phyloP scores from a whole-genome alignment of 257 asterid genomes.

The Solanum clarkiae region DNA sequence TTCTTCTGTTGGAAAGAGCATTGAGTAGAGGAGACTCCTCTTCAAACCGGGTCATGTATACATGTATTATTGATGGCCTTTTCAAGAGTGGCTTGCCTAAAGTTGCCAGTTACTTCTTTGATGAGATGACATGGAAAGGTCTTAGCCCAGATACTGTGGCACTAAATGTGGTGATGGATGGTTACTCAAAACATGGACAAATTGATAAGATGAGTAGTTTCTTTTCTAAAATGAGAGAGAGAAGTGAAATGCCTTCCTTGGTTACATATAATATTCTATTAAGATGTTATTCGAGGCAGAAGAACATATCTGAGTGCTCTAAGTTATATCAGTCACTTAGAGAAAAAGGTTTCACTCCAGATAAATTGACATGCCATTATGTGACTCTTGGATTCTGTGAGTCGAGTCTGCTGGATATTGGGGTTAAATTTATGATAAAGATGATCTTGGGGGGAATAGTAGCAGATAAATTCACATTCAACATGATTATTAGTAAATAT shows the following conservation, averaged over 20 bases:
- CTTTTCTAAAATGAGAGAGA: slow-evolving; percentile 23
- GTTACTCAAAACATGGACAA: slow-evolving; percentile 54
- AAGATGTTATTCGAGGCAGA: slow-evolving; percentile 49
- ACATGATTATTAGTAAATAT: slow-evolving; percentile 42
- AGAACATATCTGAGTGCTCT: slow-evolving; percentile 37
- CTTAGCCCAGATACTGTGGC: slow-evolving; percentile 45
- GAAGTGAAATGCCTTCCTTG: slow-evolving; percentile 37
- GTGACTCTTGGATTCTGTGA: slow-evolving; percentile 49
- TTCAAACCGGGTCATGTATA: slow-evolving; percentile 42
- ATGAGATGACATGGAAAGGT: slow-evolving; percentile 39
- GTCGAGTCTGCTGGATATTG: slow-evolving; percentile 51
- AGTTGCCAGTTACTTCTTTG: slow-evolving; percentile 43
- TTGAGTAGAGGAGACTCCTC: slow-evolving; percentile 27
- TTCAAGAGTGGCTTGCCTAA: slow-evolving; percentile 53
- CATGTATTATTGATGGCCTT: slow-evolving; percentile 65
- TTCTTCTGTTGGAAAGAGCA: slow-evolving; percentile 46
- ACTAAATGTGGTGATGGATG: slow-evolving; percentile 56
- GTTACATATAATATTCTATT: slow-evolving; percentile 63
- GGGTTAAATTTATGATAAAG: slow-evolving; percentile 53
- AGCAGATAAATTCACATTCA: slow-evolving; percentile 49
- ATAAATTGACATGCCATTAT: slow-evolving; percentile 59
- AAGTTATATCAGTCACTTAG: slow-evolving; percentile 30
- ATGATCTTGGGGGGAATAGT: slow-evolving; percentile 40
- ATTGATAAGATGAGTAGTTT: slow-evolving; percentile 20
- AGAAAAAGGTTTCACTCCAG: slow-evolving; percentile 50